Percentiles rank a stretch among this genome's conserved stretches.
These are phyloP conservation scores for Allium cepa DNA, from an alignment of 106 monocot genomes.

Conservation along the genomic window DNA sequence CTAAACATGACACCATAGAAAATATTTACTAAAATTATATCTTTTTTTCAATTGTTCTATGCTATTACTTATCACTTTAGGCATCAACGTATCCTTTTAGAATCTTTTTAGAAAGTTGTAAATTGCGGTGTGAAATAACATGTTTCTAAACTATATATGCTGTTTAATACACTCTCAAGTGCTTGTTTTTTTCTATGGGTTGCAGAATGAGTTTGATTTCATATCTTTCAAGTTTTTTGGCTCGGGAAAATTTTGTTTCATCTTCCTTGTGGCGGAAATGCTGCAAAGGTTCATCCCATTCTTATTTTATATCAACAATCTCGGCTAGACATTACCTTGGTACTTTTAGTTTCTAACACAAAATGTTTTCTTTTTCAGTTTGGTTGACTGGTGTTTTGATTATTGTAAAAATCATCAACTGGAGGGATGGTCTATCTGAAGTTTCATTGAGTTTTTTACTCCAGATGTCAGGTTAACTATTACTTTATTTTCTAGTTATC, in stretches of 20 bases:
- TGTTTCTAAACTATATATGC: too few relatives aligned
- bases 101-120: too few relatives aligned
- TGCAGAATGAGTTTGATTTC: conserved; percentile 53
- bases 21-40: too few relatives aligned
- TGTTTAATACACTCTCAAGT: too few relatives aligned
- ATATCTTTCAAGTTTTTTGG: conserved; percentile 85
- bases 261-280: conserved; percentile 34
- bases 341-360: conserved; percentile 5
- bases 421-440: conserved; percentile 20
- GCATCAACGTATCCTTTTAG: too few relatives aligned
- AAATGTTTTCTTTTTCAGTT: conserved; percentile 28
- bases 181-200: not conserved
- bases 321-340: not conserved
- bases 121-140: too few relatives aligned
- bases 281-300: conserved; percentile 37
- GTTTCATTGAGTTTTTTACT: conserved; percentile 56
- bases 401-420: conserved; percentile 46
- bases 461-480: conserved; percentile 67
- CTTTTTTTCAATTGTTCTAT: too few relatives aligned
- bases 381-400: conserved; percentile 75
- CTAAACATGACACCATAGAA: too few relatives aligned
- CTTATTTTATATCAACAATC: too few relatives aligned
- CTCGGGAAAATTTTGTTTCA: conserved; percentile 85
- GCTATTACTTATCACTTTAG: too few relatives aligned
- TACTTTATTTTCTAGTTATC: too few relatives aligned